These are phyloP conservation scores for Puccinia triticina DNA, from an alignment of 1,284 basidiomycete species.

Conservation along the genomic window DNA sequence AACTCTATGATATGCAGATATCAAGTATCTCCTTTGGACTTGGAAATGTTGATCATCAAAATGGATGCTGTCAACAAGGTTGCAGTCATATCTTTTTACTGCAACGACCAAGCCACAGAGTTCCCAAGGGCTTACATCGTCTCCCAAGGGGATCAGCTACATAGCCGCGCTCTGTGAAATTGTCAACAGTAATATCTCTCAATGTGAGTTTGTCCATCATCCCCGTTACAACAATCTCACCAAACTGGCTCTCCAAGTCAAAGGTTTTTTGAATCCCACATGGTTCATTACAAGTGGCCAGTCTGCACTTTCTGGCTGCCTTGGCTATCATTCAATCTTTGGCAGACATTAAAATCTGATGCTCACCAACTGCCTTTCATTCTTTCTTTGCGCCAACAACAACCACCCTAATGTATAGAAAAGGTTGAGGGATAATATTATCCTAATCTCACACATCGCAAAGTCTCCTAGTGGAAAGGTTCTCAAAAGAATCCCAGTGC, in stretches of 20 bases:
- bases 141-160: constrained; percentile 52
- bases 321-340: not conserved
- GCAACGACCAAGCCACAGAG: constrained; percentile 54
- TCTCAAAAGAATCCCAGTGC: not conserved
- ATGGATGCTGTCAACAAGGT: constrained; percentile 58
- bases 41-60: constrained; percentile 58
- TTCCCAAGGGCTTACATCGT: constrained; percentile 60
- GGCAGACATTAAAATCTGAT: not conserved
- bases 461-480: constrained; percentile 40
- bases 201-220: not conserved
- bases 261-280: constrained; percentile 56
- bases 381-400: not conserved
- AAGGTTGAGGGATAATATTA: constrained; percentile 33
- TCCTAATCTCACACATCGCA: constrained; percentile 23
- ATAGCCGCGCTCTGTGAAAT: constrained; percentile 11
- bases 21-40: constrained; percentile 59
- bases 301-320: not conserved
- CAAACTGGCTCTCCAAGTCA: constrained; percentile 55
- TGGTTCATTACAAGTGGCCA: constrained; percentile 58
- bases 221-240: constrained; percentile 9
- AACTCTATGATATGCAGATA: constrained; percentile 53
- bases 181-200: not conserved
- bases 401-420: too few species aligned
- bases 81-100: constrained; percentile 56
- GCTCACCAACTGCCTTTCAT: too few species aligned